Conservation (phyloP, 2,329 filamentous ascomycete genomes). For the Aspergillus eucalypticola region DNA sequence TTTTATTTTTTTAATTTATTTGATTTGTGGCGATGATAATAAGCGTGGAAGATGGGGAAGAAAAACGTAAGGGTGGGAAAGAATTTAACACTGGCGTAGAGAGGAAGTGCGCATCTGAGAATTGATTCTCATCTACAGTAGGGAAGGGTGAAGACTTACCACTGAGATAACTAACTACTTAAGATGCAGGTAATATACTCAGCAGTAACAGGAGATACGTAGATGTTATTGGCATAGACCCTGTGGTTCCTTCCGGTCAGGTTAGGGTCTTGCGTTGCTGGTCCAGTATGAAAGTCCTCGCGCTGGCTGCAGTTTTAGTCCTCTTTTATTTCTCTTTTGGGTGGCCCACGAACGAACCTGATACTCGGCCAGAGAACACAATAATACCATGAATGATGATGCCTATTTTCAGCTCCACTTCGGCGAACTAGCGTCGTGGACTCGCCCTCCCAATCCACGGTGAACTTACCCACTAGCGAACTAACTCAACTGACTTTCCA, state of each 20-base stretch:
- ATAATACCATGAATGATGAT: slow-evolving; percentile 18
- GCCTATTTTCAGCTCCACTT: slow-evolving; percentile 20
- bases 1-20: neutral
- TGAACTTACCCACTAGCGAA: slow-evolving; percentile 13
- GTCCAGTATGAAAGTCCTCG: too few species aligned
- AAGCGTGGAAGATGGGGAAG: too few species aligned
- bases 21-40: neutral
- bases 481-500: slow-evolving; percentile 13
- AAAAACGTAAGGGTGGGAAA: too few species aligned
- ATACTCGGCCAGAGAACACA: neutral
- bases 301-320: neutral
- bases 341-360: neutral
- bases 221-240: neutral
- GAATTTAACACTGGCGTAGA: too few species aligned
- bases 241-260: neutral
- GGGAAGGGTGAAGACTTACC: too few species aligned
- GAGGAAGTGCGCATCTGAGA: too few species aligned
- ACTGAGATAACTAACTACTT: too few species aligned
- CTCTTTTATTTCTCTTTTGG: neutral
- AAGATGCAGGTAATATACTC: neutral
- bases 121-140: too few species aligned
- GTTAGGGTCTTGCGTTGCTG: neutral
- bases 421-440: slow-evolving; percentile 15
- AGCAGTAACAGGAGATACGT: neutral
- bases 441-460: slow-evolving; percentile 13